phyloP scores from a whole-genome alignment of 2,329 filamentous ascomycete species.

The Albophoma yamanashiensis region DNA sequence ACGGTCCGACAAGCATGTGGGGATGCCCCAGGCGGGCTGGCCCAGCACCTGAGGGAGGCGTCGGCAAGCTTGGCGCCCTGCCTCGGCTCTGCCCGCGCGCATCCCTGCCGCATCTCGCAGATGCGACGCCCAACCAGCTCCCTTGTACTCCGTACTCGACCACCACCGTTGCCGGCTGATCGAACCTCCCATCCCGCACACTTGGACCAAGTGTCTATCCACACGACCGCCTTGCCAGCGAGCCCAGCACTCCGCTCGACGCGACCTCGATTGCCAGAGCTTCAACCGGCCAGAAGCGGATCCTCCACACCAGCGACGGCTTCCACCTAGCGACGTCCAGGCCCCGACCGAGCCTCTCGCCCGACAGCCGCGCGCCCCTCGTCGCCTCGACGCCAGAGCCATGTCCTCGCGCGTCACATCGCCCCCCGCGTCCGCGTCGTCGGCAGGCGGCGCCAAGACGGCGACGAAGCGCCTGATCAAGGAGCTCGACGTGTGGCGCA shows the following conservation, averaged over 20 bases:
- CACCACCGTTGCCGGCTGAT: background rate
- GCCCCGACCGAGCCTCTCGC: background rate
- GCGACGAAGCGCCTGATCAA: slow-evolving; percentile 47
- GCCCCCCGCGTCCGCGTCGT: slow-evolving; percentile 13
- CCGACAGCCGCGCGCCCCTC: background rate
- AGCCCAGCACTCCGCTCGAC: background rate
- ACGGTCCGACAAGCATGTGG: too few species aligned
- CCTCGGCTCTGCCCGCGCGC: slow-evolving; percentile 15
- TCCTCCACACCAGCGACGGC: background rate
- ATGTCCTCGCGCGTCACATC: slow-evolving; percentile 7
- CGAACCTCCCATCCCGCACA: background rate
- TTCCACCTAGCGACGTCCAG: background rate
- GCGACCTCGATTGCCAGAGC: background rate
- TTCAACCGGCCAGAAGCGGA: background rate
- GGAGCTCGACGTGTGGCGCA: slow-evolving; percentile 43
- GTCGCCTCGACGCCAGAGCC: background rate
- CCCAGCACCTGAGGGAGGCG: background rate
- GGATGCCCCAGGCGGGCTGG: too few species aligned
- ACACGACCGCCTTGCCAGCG: background rate
- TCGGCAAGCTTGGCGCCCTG: background rate
- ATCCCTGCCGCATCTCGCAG: slow-evolving; percentile 12
- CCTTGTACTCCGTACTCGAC: background rate
- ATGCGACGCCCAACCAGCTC: background rate
- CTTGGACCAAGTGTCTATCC: background rate
- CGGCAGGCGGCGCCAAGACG: slow-evolving; percentile 21